Evolutionary conservation across 139 green algal genomes (phyloP), one percentile per base, ranked within the genome.

Genomic region (Eudorina sp.): DNA sequence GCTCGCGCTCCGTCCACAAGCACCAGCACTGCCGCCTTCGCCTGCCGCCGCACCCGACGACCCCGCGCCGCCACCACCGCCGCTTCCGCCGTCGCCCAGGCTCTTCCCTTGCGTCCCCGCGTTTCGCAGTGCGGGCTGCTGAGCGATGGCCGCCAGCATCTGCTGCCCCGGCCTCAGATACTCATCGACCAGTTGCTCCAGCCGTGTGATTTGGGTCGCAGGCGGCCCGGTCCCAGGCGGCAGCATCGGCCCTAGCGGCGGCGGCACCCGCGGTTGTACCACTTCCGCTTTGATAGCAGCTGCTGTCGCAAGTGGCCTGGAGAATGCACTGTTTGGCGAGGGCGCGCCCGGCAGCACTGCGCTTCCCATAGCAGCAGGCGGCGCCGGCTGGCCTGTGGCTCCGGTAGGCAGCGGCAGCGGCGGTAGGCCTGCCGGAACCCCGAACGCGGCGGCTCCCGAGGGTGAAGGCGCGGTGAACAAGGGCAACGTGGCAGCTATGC

Each of bases 101-200:
- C 36, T 46, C 9, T 29, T 46, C 19, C 34, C 66, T 25, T 38
- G 70, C 5, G 16, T 21, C 27, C 14, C 74, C 74, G 45, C 46
- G 38, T 75, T 75, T 23, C 40, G 70, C 3, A 53, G 36, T 8
- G 70, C 34, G 0, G 70, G 38, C 23, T 84, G 77, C 21, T 72
- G 34, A 18, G 53, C 48, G 13, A 84, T 27, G 4, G 80, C 58
- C 27, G 80, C 80, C 11, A 86, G 60, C 60, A 86, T 60, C 62
- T 87, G 64, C 82, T 88, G 82, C 21, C 66, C 64, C 7, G 46
- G 82, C 64, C 80, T 69, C 25, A 88, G 82, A 21, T 66, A 74
- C 18, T 85, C 78, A 3, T n/a, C 78, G 0, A 85, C 78, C 13
- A 85, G 55, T 18, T 38, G 38, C 23, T 72, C 55, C 21, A 85